Percentiles rank a stretch among this genome's conserved stretches.
These are phyloP conservation scores for Boletus rubropictus DNA, from an alignment of 768 basidiomycete species.

Conservation along the genomic window DNA sequence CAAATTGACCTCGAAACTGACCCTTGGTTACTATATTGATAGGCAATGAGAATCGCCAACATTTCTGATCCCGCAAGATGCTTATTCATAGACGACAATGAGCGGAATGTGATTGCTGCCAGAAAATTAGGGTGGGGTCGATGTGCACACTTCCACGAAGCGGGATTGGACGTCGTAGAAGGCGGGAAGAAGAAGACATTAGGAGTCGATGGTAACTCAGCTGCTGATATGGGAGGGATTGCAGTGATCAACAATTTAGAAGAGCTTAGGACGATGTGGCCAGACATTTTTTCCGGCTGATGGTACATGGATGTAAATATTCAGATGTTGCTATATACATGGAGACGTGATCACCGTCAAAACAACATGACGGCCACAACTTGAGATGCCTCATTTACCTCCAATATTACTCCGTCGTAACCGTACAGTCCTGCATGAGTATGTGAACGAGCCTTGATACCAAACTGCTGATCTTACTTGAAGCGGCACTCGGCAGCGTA, in stretches of 20 bases:
- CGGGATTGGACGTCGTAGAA: constrained; percentile 56
- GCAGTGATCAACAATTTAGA: constrained; percentile 53
- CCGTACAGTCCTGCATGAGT: constrained; percentile 44
- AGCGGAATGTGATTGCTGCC: constrained; percentile 64
- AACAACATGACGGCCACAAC: constrained; percentile 71
- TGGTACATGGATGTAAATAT: background rate
- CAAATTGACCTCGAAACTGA: background rate
- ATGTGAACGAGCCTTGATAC: background rate
- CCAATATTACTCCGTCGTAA: constrained; percentile 76
- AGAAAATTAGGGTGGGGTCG: constrained; percentile 61
- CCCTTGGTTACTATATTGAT: background rate
- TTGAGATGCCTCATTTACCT: constrained; percentile 73
- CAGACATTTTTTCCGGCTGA: constrained; percentile 56
- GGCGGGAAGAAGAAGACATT: constrained; percentile 50
- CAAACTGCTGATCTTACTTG: constrained; percentile 43
- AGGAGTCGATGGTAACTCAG: constrained; percentile 33
- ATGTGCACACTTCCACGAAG: constrained; percentile 73
- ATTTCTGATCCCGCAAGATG: constrained; percentile 63
- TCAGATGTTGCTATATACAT: constrained; percentile 3
- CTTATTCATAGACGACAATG: constrained; percentile 76
- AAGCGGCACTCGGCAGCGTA: constrained; percentile 60
- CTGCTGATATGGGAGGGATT: constrained; percentile 41
- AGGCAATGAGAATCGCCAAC: constrained; percentile 64
- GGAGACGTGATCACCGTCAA: constrained; percentile 29
- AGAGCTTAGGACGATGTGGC: constrained; percentile 67